Evolutionary conservation across 2,329 filamentous ascomycete genomes (phyloP), one percentile per base, ranked within the genome.

Genomic region (Curvularia sp.): DNA sequence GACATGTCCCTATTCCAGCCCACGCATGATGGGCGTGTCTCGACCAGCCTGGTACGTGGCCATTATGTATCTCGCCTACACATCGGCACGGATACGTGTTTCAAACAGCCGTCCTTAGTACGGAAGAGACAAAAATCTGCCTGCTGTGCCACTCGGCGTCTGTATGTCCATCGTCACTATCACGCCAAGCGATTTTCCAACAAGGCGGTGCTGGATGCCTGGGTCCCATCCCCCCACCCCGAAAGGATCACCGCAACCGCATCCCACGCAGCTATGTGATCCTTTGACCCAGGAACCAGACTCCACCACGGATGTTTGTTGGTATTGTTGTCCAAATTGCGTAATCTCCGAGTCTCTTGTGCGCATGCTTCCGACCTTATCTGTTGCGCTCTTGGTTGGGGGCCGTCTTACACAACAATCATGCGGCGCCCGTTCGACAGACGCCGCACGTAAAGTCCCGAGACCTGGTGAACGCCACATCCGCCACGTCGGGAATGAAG

Each of bases 391-490:
- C 20, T 18, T 20, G n/a, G 30, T 39, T 50, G 33, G 33, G 48
- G 48, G 15, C 48, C 22, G 48, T 39, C 33, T 41, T 41, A 50
- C 35, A 50, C 22, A 28, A 6, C 33, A 24, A 30, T 50, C 48
- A 41, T 50, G 33, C 48, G 48, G 15, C 35, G 33, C n/a, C n/a
- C 1, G 12, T 12, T 38, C 5, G 5, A 38, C 6, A 26, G 20
- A 26, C 43, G 43, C 41, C 22, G 22, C 22, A 43, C 8, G 22
- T 28, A 26, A n/a, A 31, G 10, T 31, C 30, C 30, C 30, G 30
- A 31, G 30, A 31, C 30, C 30, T 31, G 10, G 1, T 12, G 8
- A 30, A 12, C 22, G 41, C 41, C 41, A 43, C 41, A 26, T 12
- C 22, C 22, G 22, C 22, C 41, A 43, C 24, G 5, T 43, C 41